These are phyloP conservation scores for Cladophialophora yegresii DNA, from an alignment of 2,329 filamentous ascomycete genomes.

Conservation along the genomic window DNA sequence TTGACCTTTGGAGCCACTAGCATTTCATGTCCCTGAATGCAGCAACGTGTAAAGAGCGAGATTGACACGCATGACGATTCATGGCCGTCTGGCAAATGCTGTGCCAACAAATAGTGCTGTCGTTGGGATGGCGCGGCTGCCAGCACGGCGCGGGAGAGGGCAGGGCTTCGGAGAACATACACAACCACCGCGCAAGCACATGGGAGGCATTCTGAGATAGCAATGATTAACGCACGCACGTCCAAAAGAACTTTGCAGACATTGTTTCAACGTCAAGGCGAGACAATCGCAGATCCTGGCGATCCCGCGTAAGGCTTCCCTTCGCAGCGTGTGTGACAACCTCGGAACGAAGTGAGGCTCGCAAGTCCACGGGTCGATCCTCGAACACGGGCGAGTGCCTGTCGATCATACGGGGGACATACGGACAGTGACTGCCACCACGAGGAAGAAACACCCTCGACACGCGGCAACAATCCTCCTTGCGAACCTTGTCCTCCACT, in stretches of 20 bases:
- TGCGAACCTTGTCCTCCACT: not conserved
- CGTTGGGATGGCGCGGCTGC: not conserved
- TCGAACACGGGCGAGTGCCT: not conserved
- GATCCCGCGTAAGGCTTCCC: constrained; percentile 6
- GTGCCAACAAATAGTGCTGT: constrained; percentile 4
- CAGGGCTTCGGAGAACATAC: constrained; percentile 6
- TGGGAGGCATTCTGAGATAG: constrained; percentile 20
- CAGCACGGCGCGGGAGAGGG: not conserved
- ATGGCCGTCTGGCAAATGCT: constrained; percentile 9
- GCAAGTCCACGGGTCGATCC: not conserved
- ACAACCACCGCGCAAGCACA: constrained; percentile 18
- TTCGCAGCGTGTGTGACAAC: not conserved
- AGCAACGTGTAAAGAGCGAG: constrained; percentile 15
- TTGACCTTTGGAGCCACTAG: constrained; percentile 6
- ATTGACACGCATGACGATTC: constrained; percentile 12
- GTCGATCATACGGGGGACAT: not conserved
- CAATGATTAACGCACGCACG: constrained; percentile 13
- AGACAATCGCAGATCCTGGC: constrained; percentile 18
- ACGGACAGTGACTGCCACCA: not conserved
- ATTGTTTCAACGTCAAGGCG: constrained; percentile 14
- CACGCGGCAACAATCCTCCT: not conserved
- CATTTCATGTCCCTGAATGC: constrained; percentile 14
- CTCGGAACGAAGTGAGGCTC: constrained; percentile 11
- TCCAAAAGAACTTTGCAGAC: constrained; percentile 22
- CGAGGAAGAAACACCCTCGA: not conserved